phyloP scores from a whole-genome alignment of 257 asterid genomes.

The Cruciata laevipes region DNA sequence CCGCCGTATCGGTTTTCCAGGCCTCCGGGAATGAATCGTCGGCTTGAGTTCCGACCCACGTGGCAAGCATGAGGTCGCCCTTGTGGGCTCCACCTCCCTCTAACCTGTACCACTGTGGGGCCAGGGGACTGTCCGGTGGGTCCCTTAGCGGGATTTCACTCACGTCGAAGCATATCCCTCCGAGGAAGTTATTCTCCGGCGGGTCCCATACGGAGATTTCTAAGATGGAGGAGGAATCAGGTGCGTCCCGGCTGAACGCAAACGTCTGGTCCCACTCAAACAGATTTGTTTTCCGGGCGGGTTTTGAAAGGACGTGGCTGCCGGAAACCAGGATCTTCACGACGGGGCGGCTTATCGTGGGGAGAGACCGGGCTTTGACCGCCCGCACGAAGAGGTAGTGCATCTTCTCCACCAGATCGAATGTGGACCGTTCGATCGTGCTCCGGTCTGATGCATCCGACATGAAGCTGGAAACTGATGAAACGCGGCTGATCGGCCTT shows the following conservation, averaged over 20 bases:
- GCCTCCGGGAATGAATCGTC: slow-evolving; percentile 89
- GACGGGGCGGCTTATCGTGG: slow-evolving; percentile 61
- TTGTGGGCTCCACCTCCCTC: slow-evolving; percentile 86
- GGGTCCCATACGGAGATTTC: slow-evolving; percentile 89
- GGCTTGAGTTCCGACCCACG: slow-evolving; percentile 90
- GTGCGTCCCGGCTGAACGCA: slow-evolving; percentile 55
- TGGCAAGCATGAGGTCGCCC: slow-evolving; percentile 88
- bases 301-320: slow-evolving; percentile 55
- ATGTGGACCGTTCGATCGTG: slow-evolving; percentile 55
- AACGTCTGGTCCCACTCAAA: slow-evolving; percentile 89
- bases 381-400: slow-evolving; percentile 71
- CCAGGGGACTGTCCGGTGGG: slow-evolving; percentile 85
- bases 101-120: slow-evolving; percentile 89
- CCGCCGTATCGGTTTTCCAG: slow-evolving; percentile 72
- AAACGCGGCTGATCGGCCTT: slow-evolving; percentile 56
- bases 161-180: slow-evolving; percentile 85
- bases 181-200: slow-evolving; percentile 51
- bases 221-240: slow-evolving; percentile 56
- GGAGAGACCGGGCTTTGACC: slow-evolving; percentile 70
- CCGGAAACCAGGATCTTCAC: slow-evolving; percentile 66
- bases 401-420: slow-evolving; percentile 87
- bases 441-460: slow-evolving; percentile 60
- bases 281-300: slow-evolving; percentile 49
- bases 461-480: slow-evolving; percentile 65
- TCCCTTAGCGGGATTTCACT: slow-evolving; percentile 78